phyloP scores from a whole-genome alignment of 192 early-diverging fungal genomes.

The Coemansia sp. region DNA sequence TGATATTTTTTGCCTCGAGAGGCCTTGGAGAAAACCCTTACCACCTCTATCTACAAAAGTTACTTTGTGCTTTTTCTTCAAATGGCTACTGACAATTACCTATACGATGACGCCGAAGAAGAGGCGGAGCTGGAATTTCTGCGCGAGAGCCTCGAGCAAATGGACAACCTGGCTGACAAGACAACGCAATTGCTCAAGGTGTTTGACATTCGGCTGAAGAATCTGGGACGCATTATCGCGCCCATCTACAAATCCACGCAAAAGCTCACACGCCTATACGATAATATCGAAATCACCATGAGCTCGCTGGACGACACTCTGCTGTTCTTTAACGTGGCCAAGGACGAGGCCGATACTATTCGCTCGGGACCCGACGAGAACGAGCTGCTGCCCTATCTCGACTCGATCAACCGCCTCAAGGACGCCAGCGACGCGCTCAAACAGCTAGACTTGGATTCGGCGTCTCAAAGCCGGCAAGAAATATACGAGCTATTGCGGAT shows the following conservation, averaged over 20 bases:
- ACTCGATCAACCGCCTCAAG: conserved; percentile 55
- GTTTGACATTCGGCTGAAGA: conserved; percentile 54
- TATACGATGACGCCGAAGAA: conserved; percentile 50
- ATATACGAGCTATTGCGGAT: conserved; percentile 49
- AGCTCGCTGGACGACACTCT: conserved; percentile 50
- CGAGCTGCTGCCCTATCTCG: conserved; percentile 55
- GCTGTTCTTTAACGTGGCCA: conserved; percentile 52
- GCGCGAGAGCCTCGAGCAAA: conserved; percentile 56
- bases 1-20: no score
- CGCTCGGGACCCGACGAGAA: conserved; percentile 47
- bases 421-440: conserved; percentile 50
- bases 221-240: conserved; percentile 47
- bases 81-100: conserved; percentile 40
- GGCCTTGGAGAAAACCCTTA: neutral
- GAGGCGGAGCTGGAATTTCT: conserved; percentile 54
- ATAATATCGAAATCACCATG: conserved; percentile 50
- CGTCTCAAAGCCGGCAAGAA: conserved; percentile 42
- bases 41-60: neutral
- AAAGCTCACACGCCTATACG: conserved; percentile 46
- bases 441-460: conserved; percentile 48
- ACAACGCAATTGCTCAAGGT: conserved; percentile 49
- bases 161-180: conserved; percentile 54
- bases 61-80: neutral
- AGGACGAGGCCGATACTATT: conserved; percentile 49
- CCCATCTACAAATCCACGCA: conserved; percentile 56